Evolutionary conservation across 805 yeast genomes (phyloP), one percentile per base, ranked within the genome.

Genomic region (Saccharomycopsis malanga): DNA sequence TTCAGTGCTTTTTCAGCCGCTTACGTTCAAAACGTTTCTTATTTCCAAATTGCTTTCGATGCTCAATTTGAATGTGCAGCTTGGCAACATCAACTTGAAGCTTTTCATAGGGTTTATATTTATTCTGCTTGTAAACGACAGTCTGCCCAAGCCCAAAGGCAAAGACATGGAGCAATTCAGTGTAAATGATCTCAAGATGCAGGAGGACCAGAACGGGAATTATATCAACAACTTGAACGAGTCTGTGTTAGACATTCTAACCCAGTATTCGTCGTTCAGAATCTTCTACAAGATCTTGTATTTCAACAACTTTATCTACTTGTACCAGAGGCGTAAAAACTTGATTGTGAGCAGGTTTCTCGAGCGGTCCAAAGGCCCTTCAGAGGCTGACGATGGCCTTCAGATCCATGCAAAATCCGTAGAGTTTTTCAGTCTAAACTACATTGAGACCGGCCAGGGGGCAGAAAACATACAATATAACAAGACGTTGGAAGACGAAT

Each of bases 221-320:
- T 43, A 46, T 24, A 39, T 46, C 4, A 40, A 21, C 35, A 24
- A 46, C 17, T 18, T 46, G 18, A 44, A 43, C 24, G 44, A 45
- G 4, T 48, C 53, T 10, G 34, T 44, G 4, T 30, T 49, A 10
- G 51, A 45, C 25, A 43, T 44, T 14, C 29, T 49, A 7, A 46
- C 22, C 21, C 23, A 22, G 9, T 52, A 49, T 34, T 36, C 46
- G 9, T 46, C 53, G 9, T 52, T 52, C 30, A 49, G 46, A 21
- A 48, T 52, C 6, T 52, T 52, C 29, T 52, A 49, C 41, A 52
- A 49, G 25, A 52, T 52, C 17, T 23, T 52, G 4, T 52, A 52
- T 22, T 52, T 52, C 41, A 52, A 52, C 32, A 44, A 46, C 23
- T 46, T 49, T 27, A 29, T 38, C 21, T 15, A 32, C 14, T 45